Base-by-base conservation (phyloP, 2,329 filamentous ascomycete genomes). In the Cladosporium sp. region DNA sequence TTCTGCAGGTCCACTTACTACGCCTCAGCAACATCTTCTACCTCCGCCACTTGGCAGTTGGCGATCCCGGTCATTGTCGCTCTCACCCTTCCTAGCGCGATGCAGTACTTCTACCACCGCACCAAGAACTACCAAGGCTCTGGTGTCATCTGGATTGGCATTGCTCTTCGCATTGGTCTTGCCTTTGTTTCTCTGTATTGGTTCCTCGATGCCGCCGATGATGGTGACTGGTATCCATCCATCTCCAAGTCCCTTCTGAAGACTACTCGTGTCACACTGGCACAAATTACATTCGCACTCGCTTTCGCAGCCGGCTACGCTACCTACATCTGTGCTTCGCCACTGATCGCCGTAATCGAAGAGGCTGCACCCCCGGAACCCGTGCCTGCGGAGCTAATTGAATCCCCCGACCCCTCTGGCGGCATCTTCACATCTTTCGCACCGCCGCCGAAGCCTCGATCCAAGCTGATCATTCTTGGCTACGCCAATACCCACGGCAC, bases 1-100 rank as follows among this genome's bases (percentile, higher is more conserved):
- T 96, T 90, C 80, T 99, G 95, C 82, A 88, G 87, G 64, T 97
- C 94, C 1, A 97, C 95, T 0, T 99, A 97, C 81, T 99, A 99
- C 76, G 90, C 93, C 4, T 97, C 94, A 0, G 87, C 90, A 11
- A 92, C 90, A 2, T 97, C 94, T 0, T 98, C 95, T 0, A 98
- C 93, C 0, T 97, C 94, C 2, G 92, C 94, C 0, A 86, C 89
- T 1, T 97, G 93, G 92, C 94, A 98, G 78, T 84, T 97, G 21
- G 78, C 84, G 8, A 90, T 98, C 58, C 92, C 94, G 0, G 91
- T 93, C 72, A 73, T 87, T n/a, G 85, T 93, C 11, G 88, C 90
- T 15, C 76, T 92, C 30, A 79, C 88, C 34, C 83, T 97, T 5
- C 93, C 93, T 0, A 83, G 86, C 4, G 86, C 94, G 60, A 85